Conservation (phyloP, 805 yeast species). For the Saccharomycopsis sp. region DNA sequence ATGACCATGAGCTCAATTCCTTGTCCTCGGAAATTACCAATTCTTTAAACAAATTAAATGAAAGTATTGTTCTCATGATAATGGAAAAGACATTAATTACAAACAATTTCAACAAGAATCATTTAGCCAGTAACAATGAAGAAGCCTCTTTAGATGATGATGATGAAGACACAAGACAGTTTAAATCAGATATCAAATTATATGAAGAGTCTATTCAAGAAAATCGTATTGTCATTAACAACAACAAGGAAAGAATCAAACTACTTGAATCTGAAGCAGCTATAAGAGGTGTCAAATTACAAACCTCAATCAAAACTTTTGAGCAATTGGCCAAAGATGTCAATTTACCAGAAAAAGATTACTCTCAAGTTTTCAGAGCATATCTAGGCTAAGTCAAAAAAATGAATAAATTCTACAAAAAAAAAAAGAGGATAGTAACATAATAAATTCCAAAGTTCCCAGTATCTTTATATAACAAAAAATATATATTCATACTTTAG, state of each 20-base stretch:
- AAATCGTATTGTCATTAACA: slow-evolving; percentile 46
- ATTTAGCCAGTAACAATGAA: slow-evolving; percentile 22
- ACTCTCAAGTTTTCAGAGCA: too few relatives aligned
- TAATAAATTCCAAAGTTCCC: not conserved
- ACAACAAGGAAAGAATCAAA: slow-evolving; percentile 41
- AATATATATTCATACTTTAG: not conserved
- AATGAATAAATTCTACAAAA: too few relatives aligned
- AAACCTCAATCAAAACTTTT: not conserved
- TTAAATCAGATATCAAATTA: slow-evolving; percentile 40
- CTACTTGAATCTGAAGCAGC: slow-evolving; percentile 41
- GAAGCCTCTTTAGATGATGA: slow-evolving; percentile 16
- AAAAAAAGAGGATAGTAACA: too few relatives aligned
- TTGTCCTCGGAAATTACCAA: slow-evolving; percentile 31
- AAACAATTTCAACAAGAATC: slow-evolving; percentile 27
- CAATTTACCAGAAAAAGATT: too few relatives aligned
- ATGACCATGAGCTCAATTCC: slow-evolving; percentile 36
- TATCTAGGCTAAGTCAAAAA: too few relatives aligned
- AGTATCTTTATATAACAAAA: too few relatives aligned
- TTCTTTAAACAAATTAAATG: slow-evolving; percentile 41
- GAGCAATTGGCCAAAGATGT: not conserved
- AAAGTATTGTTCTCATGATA: slow-evolving; percentile 43
- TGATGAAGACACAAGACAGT: slow-evolving; percentile 27
- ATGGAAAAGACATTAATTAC: slow-evolving; percentile 32
- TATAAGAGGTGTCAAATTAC: slow-evolving; percentile 29
- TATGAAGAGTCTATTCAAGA: slow-evolving; percentile 52